A percentile compares a stretch with the other conserved stretches of the same genome.
Conservation (phyloP, 1,139 yeast genomes). For the Candida buenavistaensis region DNA sequence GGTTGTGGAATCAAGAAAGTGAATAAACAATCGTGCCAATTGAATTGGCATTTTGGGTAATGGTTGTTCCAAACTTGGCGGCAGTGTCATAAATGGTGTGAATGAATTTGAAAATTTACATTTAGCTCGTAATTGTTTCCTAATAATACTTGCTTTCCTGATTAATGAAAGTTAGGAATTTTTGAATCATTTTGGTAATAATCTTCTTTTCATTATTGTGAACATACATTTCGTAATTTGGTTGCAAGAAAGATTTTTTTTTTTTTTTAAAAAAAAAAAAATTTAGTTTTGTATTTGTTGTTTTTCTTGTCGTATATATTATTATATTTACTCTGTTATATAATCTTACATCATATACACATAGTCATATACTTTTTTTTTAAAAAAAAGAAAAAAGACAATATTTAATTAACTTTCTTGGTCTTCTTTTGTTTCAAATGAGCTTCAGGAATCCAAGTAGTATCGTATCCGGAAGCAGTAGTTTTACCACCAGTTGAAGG, state of each 20-base stretch:
- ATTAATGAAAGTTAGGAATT: not conserved
- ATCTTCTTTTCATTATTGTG: no score
- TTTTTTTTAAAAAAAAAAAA: no score
- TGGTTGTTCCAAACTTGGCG: not conserved
- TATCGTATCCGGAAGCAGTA: constrained; percentile 30
- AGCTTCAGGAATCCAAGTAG: constrained; percentile 38
- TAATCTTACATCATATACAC: not conserved
- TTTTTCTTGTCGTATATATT: no score
- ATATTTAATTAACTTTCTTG: constrained; percentile 25
- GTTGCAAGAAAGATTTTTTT: no score
- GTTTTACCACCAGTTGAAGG: constrained; percentile 24
- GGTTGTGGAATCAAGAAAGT: not conserved
- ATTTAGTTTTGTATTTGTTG: no score
- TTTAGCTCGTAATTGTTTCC: constrained; percentile 6
- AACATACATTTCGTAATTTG: no score
- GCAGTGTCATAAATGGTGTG: constrained; percentile 1
- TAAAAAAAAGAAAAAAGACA: no score
- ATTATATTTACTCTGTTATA: no score
- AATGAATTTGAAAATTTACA: constrained; percentile 5
- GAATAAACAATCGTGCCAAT: not conserved
- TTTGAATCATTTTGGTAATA: no score
- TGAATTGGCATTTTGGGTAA: not conserved
- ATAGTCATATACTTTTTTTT: not conserved
- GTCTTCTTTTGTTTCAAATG: constrained; percentile 32
- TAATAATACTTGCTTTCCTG: constrained; percentile 9